Evolutionary conservation across 306 rosid genomes (phyloP).

Genomic region (Pueraria montana): DNA sequence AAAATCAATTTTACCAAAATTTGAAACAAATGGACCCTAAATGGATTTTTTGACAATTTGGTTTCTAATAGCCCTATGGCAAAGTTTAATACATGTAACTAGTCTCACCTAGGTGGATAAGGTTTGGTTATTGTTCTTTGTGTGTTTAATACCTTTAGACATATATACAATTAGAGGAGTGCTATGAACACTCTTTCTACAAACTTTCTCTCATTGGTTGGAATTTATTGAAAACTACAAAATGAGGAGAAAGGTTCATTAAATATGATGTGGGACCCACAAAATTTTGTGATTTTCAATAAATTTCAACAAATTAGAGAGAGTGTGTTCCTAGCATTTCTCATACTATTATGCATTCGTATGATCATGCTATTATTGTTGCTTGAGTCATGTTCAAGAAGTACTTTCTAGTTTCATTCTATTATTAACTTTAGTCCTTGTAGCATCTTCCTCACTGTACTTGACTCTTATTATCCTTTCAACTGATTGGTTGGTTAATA

Average conservation of each 20-base stretch:
- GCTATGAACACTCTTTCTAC: too few species aligned
- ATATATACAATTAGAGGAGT: too few species aligned
- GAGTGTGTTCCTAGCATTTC: too few species aligned
- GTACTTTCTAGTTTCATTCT: conserved; percentile 29
- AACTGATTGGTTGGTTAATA: conserved; percentile 2
- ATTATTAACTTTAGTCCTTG: background rate
- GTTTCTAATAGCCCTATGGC: background rate
- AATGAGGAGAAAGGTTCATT: too few species aligned
- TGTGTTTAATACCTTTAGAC: background rate
- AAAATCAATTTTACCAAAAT: background rate
- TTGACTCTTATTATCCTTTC: background rate
- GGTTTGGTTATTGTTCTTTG: background rate
- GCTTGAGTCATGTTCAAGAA: background rate
- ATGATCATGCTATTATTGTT: background rate
- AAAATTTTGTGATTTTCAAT: too few species aligned
- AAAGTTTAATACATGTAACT: background rate
- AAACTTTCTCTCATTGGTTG: too few species aligned
- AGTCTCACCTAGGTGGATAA: background rate
- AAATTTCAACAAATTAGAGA: too few species aligned
- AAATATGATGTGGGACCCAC: too few species aligned
- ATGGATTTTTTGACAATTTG: conserved; percentile 18
- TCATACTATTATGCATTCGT: background rate
- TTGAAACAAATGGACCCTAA: background rate
- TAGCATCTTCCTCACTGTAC: background rate
- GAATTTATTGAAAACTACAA: too few species aligned